Conservation (phyloP, 768 basidiomycete species). For the Suillus subluteus region DNA sequence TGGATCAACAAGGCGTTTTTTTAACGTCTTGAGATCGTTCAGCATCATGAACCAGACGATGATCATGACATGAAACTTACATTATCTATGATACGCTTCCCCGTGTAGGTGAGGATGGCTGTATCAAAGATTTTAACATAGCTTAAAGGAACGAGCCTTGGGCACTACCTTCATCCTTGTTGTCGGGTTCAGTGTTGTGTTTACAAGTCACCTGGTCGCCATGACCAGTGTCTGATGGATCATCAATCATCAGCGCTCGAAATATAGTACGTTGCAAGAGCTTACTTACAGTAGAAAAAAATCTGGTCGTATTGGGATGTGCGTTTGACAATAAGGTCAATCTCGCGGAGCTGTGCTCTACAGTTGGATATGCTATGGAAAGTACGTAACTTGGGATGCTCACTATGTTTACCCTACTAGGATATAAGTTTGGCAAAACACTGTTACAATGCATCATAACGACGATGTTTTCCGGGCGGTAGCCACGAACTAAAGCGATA, state of each 20-base stretch:
- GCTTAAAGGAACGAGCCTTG: background rate
- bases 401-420: slow-evolving; percentile 10
- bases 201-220: slow-evolving; percentile 46
- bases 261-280: background rate
- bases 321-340: slow-evolving; percentile 3
- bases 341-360: slow-evolving; percentile 7
- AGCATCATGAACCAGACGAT: background rate
- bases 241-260: background rate
- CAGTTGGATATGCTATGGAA: background rate
- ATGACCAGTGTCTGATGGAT: slow-evolving; percentile 50
- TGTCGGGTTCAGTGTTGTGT: slow-evolving; percentile 51
- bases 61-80: slow-evolving; percentile 29
- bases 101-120: slow-evolving; percentile 21
- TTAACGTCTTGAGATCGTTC: slow-evolving; percentile 23
- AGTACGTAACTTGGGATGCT: background rate
- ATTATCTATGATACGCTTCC: slow-evolving; percentile 26
- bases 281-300: slow-evolving; percentile 17
- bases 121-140: background rate
- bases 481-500: slow-evolving; percentile 2
- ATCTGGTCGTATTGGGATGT: slow-evolving; percentile 10
- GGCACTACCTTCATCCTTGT: slow-evolving; percentile 51
- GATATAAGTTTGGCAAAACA: background rate
- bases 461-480: slow-evolving; percentile 9
- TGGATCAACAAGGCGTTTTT: slow-evolving; percentile 25
- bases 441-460: slow-evolving; percentile 10